These are phyloP conservation scores for Avena atlantica DNA, from an alignment of 176 grass and related monocot genomes.

Conservation along the genomic window DNA sequence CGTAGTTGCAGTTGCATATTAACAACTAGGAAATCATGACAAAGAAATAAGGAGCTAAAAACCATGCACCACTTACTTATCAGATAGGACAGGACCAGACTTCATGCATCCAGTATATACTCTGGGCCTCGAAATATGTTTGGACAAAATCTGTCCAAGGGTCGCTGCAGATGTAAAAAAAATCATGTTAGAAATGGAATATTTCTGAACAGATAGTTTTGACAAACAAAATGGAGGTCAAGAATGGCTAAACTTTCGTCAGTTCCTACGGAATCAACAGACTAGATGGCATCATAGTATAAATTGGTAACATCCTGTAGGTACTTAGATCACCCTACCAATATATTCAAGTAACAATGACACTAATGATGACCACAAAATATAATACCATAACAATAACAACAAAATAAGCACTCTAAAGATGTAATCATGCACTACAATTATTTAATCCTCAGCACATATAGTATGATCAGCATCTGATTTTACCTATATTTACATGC, in stretches of 20 bases:
- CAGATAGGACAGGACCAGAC: conserved; percentile 77
- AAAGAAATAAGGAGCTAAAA: background rate
- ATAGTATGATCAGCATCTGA: background rate
- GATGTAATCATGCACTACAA: background rate
- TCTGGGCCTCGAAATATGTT: conserved; percentile 68
- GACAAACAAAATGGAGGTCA: background rate
- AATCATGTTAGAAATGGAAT: conserved; percentile 21
- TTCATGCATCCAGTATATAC: conserved; percentile 99
- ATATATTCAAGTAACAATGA: background rate
- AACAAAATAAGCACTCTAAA: background rate
- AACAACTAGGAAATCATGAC: conserved; percentile 11
- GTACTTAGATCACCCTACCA: background rate
- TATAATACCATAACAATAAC: background rate
- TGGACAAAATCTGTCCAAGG: conserved; percentile 78
- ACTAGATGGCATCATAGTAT: background rate
- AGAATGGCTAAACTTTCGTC: background rate
- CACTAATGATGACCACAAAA: background rate
- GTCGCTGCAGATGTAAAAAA: conserved; percentile 60
- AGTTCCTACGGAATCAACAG: background rate
- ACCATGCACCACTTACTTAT: conserved; percentile 56
- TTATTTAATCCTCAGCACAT: background rate
- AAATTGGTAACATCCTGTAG: background rate
- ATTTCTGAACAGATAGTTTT: background rate
- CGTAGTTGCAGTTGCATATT: background rate
- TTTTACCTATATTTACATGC: conserved; percentile 96